These are phyloP conservation scores for Cucumis sativus DNA, from an alignment of 306 rosid species.

Conservation along the genomic window Cucumber_9930_V3 NC_026659.2:30111001-30111500, in stretches of 20 bases:
- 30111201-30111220: constrained; percentile 94
- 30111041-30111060: background rate
- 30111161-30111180: constrained; percentile 86
- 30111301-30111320: constrained; percentile 76
- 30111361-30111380: constrained; percentile 88
- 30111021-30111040: background rate
- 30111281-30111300: constrained; percentile 98
- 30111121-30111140: constrained; percentile 51
- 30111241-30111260: constrained; percentile 91
- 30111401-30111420: background rate
- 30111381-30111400: background rate
- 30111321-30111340: constrained; percentile 90
- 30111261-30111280: constrained; percentile 92
- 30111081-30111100: background rate
- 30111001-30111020: background rate
- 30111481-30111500: constrained; percentile 99
- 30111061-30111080: background rate
- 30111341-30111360: constrained; percentile 99
- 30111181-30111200: constrained; percentile 97
- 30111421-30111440: background rate
- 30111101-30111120: background rate
- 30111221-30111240: constrained; percentile 94
- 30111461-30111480: constrained; percentile 31
- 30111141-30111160: constrained; percentile 87
- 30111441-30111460: background rate